phyloP scores from a whole-genome alignment of 805 yeast genomes.

The Scheffersomyces coipomensis region DNA sequence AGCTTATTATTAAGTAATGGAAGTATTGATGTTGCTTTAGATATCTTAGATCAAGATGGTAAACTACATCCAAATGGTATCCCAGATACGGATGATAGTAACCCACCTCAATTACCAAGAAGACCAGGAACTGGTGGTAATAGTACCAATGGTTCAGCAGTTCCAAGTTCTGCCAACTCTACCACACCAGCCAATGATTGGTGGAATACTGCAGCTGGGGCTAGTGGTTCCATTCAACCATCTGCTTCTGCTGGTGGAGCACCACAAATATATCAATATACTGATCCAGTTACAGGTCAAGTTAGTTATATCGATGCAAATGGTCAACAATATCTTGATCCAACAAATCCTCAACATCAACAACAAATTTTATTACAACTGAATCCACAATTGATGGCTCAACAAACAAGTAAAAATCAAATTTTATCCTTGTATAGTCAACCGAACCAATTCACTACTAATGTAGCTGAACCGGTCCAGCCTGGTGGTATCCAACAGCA shows the following conservation, averaged over 20 bases:
- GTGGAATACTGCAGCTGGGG: slow-evolving; percentile 8
- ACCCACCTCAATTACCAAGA: slow-evolving; percentile 49
- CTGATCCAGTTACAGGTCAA: slow-evolving; percentile 71
- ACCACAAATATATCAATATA: slow-evolving; percentile 62
- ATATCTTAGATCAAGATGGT: slow-evolving; percentile 47
- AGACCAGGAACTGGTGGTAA: slow-evolving; percentile 22
- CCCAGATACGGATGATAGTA: slow-evolving; percentile 39
- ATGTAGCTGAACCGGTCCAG: slow-evolving; percentile 21
- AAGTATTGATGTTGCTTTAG: slow-evolving; percentile 56
- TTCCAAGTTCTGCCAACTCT: neutral
- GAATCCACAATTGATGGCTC: slow-evolving; percentile 33
- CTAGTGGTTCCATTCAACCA: slow-evolving; percentile 10
- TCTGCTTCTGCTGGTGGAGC: slow-evolving; percentile 8
- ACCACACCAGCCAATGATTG: slow-evolving; percentile 8
- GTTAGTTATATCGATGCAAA: slow-evolving; percentile 64
- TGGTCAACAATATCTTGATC: slow-evolving; percentile 61
- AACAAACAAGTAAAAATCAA: slow-evolving; percentile 37
- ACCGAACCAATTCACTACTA: slow-evolving; percentile 26
- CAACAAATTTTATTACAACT: slow-evolving; percentile 33
- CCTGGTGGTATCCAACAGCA: slow-evolving; percentile 9
- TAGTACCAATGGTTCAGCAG: neutral
- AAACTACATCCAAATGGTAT: slow-evolving; percentile 29
- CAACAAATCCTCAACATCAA: slow-evolving; percentile 44
- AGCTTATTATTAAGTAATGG: slow-evolving; percentile 63
- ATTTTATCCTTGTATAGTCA: slow-evolving; percentile 43